phyloP scores from a whole-genome alignment of 1,284 basidiomycete species.

The Marasmius sp. region DNA sequence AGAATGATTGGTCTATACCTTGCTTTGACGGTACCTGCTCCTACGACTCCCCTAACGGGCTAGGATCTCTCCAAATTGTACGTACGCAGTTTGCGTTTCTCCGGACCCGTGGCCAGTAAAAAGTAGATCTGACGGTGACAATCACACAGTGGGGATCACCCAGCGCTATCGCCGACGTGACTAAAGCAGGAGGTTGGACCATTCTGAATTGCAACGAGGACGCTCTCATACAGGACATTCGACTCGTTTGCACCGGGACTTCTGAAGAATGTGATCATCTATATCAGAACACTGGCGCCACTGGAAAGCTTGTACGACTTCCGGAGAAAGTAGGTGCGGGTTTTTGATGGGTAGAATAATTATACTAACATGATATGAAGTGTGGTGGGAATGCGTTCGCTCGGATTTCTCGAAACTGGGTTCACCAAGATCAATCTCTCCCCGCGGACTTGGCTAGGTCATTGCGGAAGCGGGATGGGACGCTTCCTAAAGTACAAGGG shows the following conservation, averaged over 20 bases:
- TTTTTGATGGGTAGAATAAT: neutral
- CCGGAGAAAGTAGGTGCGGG: conserved; percentile 13
- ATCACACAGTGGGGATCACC: conserved; percentile 15
- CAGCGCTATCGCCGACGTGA: conserved; percentile 18
- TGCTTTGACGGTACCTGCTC: conserved; percentile 15
- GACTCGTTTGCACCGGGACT: conserved; percentile 18
- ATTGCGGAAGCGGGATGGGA: conserved; percentile 14
- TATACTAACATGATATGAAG: neutral
- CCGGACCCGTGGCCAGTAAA: neutral
- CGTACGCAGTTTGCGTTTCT: neutral
- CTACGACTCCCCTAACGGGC: conserved; percentile 11
- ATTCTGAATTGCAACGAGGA: conserved; percentile 16
- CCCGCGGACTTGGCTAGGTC: conserved; percentile 4
- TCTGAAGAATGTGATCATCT: conserved; percentile 12
- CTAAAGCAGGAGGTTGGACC: conserved; percentile 16
- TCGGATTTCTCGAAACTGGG: conserved; percentile 13
- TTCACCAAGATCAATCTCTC: conserved; percentile 15
- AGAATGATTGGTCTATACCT: conserved; percentile 15
- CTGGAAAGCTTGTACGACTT: conserved; percentile 19
- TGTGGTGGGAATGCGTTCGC: conserved; percentile 17
- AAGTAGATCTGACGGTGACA: neutral
- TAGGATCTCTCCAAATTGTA: conserved; percentile 15
- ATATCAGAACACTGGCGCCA: conserved; percentile 14
- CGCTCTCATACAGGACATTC: conserved; percentile 14
- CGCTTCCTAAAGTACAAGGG: conserved; percentile 28